These are phyloP conservation scores for Leptodermis oblonga DNA, from an alignment of 257 asterid genomes.

Conservation along the genomic window DNA sequence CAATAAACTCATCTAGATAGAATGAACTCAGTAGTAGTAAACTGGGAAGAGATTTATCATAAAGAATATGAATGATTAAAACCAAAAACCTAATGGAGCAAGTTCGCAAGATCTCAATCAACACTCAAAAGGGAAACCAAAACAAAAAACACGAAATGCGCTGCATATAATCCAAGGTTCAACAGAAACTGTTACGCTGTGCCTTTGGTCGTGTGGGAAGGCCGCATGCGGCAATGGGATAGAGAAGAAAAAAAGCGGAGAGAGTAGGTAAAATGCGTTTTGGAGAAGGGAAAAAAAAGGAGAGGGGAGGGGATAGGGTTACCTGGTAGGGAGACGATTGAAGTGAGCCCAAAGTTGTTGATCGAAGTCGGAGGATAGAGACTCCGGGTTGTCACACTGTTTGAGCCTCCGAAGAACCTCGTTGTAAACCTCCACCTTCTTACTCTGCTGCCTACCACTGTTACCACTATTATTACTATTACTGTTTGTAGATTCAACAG, in stretches of 20 bases:
- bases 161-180: too few relatives aligned
- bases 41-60: not conserved
- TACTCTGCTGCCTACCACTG: slow-evolving; percentile 42
- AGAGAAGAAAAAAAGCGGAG: not conserved
- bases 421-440: slow-evolving; percentile 76
- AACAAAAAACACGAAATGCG: not conserved
- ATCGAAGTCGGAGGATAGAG: slow-evolving; percentile 64
- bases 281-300: too few relatives aligned
- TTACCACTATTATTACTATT: not conserved
- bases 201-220: not conserved
- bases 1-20: slow-evolving; percentile 16
- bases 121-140: not conserved
- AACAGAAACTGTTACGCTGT: not conserved
- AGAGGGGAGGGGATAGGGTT: too few relatives aligned
- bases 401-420: slow-evolving; percentile 90
- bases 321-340: slow-evolving; percentile 92
- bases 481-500: slow-evolving; percentile 34
- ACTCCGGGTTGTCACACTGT: slow-evolving; percentile 59
- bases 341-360: slow-evolving; percentile 90
- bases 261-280: not conserved
- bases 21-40: not conserved
- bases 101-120: not conserved
- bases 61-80: not conserved
- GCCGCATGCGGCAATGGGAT: not conserved
- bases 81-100: not conserved